phyloP scores from a whole-genome alignment of 2,329 filamentous ascomycete species.

The Ambrosiella xylebori region DNA sequence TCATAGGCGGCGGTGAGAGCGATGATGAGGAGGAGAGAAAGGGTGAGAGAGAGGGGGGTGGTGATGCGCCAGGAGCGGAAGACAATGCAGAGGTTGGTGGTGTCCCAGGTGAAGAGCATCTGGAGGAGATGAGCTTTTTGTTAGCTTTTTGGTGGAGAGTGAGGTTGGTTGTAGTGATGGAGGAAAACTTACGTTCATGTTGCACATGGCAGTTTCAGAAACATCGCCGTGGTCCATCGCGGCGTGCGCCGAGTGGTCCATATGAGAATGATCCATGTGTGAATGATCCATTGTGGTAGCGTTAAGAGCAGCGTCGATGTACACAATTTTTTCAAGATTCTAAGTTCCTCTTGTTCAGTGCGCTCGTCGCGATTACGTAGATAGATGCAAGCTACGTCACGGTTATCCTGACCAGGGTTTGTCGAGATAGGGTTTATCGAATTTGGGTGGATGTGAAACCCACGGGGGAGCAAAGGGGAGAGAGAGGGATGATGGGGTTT shows the following conservation, averaged over 20 bases:
- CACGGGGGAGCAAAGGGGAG: neutral
- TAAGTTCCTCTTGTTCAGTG: neutral
- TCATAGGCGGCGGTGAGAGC: constrained; percentile 86
- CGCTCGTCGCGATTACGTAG: neutral
- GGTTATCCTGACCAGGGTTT: neutral
- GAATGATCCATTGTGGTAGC: constrained; percentile 10
- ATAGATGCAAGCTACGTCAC: neutral
- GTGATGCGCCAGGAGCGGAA: constrained; percentile 82
- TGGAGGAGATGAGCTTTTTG: constrained; percentile 21
- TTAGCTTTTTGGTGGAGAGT: neutral
- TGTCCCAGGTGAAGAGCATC: constrained; percentile 99
- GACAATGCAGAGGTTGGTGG: constrained; percentile 84
- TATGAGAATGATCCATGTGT: constrained; percentile 23
- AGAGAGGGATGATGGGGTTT: neutral
- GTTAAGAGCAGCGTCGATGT: neutral
- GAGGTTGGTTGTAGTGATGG: neutral
- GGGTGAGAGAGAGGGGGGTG: constrained; percentile 53
- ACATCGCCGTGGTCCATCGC: constrained; percentile 29
- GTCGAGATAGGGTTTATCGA: neutral
- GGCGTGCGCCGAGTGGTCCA: constrained; percentile 29
- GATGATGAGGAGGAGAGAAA: constrained; percentile 70
- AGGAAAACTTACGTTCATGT: constrained; percentile 59
- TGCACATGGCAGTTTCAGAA: constrained; percentile 50
- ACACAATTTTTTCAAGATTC: no score
- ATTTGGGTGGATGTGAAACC: neutral